Conservation (phyloP, 306 rosid genomes). For the Hylodesmum podocarpum region DNA sequence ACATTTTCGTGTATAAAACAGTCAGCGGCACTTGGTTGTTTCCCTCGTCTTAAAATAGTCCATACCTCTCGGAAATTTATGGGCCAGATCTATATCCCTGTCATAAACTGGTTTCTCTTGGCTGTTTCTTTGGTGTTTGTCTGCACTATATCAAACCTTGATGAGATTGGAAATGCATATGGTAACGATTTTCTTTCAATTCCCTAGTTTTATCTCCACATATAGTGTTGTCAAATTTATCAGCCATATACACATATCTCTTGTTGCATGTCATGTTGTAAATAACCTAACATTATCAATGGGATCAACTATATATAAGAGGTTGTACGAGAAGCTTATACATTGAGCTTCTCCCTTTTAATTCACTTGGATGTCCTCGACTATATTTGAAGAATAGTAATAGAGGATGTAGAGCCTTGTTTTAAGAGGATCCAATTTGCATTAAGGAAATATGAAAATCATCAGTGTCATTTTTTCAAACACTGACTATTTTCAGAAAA, state of each 20-base stretch:
- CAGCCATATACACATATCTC: background rate
- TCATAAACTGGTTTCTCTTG: conserved; percentile 95
- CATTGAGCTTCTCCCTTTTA: conserved; percentile 4
- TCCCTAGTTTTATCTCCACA: conserved; percentile 12
- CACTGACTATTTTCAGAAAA: background rate
- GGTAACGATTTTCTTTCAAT: conserved; percentile 57
- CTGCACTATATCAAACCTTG: conserved; percentile 74
- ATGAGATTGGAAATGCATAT: conserved; percentile 98
- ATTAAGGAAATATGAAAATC: background rate
- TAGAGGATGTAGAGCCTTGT: background rate
- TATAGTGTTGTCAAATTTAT: conserved; percentile 10
- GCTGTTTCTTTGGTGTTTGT: conserved; percentile 78
- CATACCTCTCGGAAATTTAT: conserved; percentile 97
- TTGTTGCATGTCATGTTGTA: conserved; percentile 23
- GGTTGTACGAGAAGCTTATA: conserved; percentile 16
- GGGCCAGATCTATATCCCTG: conserved; percentile 99
- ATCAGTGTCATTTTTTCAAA: background rate
- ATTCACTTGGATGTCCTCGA: conserved; percentile 21
- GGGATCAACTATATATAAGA: conserved; percentile 15
- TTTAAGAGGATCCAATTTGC: conserved; percentile 21
- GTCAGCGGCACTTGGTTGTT: conserved; percentile 97
- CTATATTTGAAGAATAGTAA: conserved; percentile 9
- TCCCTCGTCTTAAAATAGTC: conserved; percentile 95
- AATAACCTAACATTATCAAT: background rate
- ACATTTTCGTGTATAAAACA: conserved; percentile 98